phyloP scores from a whole-genome alignment of 2,329 filamentous ascomycete species.

The Celoporthe dispersa region DNA sequence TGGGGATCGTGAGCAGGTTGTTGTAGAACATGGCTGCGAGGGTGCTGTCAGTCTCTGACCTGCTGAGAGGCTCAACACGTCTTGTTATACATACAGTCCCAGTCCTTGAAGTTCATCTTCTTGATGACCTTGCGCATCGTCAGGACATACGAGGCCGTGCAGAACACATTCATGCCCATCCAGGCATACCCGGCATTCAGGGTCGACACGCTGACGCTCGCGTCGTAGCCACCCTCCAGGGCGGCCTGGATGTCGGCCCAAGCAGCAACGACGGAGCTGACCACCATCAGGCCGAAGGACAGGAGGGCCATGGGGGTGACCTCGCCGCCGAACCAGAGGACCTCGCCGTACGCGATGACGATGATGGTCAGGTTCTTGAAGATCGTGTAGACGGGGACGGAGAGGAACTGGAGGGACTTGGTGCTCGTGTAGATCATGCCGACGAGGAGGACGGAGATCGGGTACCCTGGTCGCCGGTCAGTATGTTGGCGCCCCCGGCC shows the following conservation, averaged over 20 bases:
- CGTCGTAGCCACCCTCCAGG: constrained; percentile 62
- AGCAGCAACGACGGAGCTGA: constrained; percentile 91
- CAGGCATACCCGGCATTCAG: constrained; percentile 94
- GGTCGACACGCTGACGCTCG: constrained; percentile 75
- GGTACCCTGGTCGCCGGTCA: constrained; percentile 71
- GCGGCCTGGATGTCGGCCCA: constrained; percentile 97
- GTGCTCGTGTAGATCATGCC: constrained; percentile 99
- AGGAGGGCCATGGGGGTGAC: constrained; percentile 87
- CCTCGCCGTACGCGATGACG: constrained; percentile 96
- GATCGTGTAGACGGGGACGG: constrained; percentile 98
- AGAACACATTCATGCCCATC: constrained; percentile 98
- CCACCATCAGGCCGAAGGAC: constrained; percentile 94
- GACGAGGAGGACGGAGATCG: constrained; percentile 91
- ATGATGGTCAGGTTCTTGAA: constrained; percentile 99
- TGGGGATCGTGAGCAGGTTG: constrained; percentile 94
- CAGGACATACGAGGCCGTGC: constrained; percentile 86
- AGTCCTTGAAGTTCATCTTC: constrained; percentile 99
- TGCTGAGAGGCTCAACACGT: constrained; percentile 20
- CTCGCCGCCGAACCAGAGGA: constrained; percentile 95
- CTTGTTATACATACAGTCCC: constrained; percentile 81
- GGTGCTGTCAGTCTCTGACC: constrained; percentile 37
- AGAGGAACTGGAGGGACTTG: constrained; percentile 94
- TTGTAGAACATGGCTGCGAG: constrained; percentile 97
- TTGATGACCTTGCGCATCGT: constrained; percentile 99
- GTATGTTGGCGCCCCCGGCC: constrained; percentile 14